phyloP scores from a whole-genome alignment of 78 protist genomes.

The Dictyostelium citrinum region DNA sequence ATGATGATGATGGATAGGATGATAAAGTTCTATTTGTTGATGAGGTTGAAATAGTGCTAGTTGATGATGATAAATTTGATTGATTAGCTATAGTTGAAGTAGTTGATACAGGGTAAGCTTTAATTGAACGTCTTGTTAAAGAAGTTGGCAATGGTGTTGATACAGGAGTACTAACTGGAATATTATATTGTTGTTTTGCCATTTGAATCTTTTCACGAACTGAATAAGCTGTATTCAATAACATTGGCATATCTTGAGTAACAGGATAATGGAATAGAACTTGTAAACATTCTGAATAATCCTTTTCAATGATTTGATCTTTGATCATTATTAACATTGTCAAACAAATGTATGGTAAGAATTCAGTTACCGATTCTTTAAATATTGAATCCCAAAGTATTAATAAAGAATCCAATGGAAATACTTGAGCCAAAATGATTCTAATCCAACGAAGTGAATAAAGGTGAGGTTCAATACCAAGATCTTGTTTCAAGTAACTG shows the following conservation, averaged over 20 bases:
- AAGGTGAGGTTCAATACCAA: slow-evolving; percentile 59
- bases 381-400: slow-evolving; percentile 87
- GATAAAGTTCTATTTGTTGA: not conserved
- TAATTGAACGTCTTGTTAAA: not conserved
- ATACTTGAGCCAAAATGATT: slow-evolving; percentile 85
- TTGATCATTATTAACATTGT: slow-evolving; percentile 77
- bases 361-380: slow-evolving; percentile 16
- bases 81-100: not conserved
- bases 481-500: slow-evolving; percentile 24
- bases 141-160: not conserved
- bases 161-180: not conserved
- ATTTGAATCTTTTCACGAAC: not conserved
- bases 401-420: slow-evolving; percentile 70
- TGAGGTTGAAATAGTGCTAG: not conserved
- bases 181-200: not conserved
- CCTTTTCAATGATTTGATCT: slow-evolving; percentile 31
- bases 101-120: not conserved
- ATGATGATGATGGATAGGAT: not conserved
- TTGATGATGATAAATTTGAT: not conserved
- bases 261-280: slow-evolving; percentile 56
- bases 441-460: slow-evolving; percentile 83
- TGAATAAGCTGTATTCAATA: not conserved
- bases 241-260: not conserved
- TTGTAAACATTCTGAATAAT: slow-evolving; percentile 59
- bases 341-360: slow-evolving; percentile 68